phyloP scores from a whole-genome alignment of 2,329 filamentous ascomycete species.

The Anisogramma anomala region DNA sequence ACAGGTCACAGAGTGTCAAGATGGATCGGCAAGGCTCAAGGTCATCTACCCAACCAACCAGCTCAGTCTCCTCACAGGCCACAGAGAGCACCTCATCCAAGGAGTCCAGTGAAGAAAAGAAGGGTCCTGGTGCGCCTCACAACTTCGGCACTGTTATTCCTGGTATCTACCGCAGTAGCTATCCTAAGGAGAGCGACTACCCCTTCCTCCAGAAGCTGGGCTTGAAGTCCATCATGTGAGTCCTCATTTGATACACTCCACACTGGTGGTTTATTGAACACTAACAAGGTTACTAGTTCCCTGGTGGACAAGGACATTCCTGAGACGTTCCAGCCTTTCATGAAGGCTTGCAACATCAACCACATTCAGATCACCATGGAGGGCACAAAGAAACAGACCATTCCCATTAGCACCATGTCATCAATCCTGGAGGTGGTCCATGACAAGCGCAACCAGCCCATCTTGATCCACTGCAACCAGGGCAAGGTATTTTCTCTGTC shows the following conservation, averaged over 20 bases:
- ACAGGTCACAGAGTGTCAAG: constrained; percentile 5
- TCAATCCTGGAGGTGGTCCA: constrained; percentile 61
- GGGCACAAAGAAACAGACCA: constrained; percentile 75
- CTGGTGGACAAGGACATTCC: constrained; percentile 52
- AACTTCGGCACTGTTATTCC: constrained; percentile 71
- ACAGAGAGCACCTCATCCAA: constrained; percentile 9
- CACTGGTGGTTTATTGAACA: not conserved
- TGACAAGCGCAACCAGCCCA: constrained; percentile 61
- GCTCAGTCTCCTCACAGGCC: constrained; percentile 2
- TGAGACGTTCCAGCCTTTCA: constrained; percentile 46
- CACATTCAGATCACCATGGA: constrained; percentile 68
- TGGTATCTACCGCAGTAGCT: constrained; percentile 72
- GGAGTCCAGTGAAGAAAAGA: not conserved
- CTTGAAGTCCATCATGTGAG: constrained; percentile 71
- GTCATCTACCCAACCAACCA: constrained; percentile 1
- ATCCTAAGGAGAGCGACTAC: constrained; percentile 61
- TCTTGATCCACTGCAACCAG: constrained; percentile 88
- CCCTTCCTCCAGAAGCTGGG: constrained; percentile 54
- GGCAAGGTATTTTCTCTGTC: constrained; percentile 49
- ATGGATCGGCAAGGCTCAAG: constrained; percentile 11
- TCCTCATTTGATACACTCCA: constrained; percentile 9
- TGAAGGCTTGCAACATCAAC: constrained; percentile 53
- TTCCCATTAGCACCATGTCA: constrained; percentile 55
- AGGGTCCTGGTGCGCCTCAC: constrained; percentile 31
- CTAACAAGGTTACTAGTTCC: constrained; percentile 31